Base-by-base conservation (phyloP, 257 asterid genomes). In the Schizonepeta tenuifolia region DNA sequence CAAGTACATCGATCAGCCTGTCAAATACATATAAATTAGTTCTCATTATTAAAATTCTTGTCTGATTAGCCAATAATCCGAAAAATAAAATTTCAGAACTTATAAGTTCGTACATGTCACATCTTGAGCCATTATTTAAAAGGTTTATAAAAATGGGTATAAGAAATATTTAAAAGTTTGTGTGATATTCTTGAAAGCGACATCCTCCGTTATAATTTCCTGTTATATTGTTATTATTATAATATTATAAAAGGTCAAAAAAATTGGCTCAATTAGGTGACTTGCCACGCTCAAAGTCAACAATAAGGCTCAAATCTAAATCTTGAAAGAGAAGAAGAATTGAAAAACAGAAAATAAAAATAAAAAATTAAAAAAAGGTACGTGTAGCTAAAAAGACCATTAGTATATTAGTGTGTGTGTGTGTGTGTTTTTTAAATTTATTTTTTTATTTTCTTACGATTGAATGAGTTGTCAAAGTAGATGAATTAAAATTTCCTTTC, bases 181-280 rank as follows among this genome's bases (percentile, higher is more conserved):
- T 9, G 56, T 8, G 40, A 70, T 56, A 70, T 56, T 40, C 18
- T 41, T 56, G 67, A 70, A 13, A 41, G 67, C 4, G 58, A 70
- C 49, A 70, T 15, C 49, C 17, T 43, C 20, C 13, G 13, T 9
- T 24, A 6, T 28, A 12, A 3, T 43, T 49, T 65, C n/a, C n/a
- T n/a, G n/a, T n/a, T n/a, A n/a, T n/a, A n/a, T n/a, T n/a, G n/a
- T n/a, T n/a, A n/a, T 47, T 47, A 0, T 31, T 31, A n/a, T 44
- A 15, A 13, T 28, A 53, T 12, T 38, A 21, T 43, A 10, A 28
- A 59, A 31, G 17, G 75, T 70, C 59, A 58, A 72, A 13, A 31
- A 57, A 3, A 7, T 13, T 53, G 53, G 44, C 38, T 36, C 7
- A 47, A 9, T 72, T 59, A 72, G 70, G 76, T 72, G 61, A 72